These are phyloP conservation scores for Moesziomyces sp. DNA, from an alignment of 1,284 basidiomycete genomes.

Conservation along the genomic window DNA sequence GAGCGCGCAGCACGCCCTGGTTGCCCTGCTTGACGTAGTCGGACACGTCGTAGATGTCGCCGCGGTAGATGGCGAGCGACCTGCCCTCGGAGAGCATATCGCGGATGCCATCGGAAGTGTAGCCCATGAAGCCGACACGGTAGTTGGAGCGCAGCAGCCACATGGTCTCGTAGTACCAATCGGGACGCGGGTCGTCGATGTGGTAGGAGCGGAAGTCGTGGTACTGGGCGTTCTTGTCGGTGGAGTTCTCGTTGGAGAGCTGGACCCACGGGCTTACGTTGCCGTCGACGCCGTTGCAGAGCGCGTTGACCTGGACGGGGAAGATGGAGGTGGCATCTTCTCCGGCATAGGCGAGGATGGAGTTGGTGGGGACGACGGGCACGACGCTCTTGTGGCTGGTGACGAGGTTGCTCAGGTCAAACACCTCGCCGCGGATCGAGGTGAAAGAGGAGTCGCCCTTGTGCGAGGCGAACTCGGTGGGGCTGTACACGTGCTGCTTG, in stretches of 20 bases:
- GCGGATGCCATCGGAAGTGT: constrained; percentile 81
- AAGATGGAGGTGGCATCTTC: constrained; percentile 81
- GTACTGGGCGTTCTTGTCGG: constrained; percentile 80
- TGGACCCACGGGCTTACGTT: constrained; percentile 85
- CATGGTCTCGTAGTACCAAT: constrained; percentile 93
- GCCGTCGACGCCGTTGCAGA: constrained; percentile 88
- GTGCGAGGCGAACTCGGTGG: constrained; percentile 79
- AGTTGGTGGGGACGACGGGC: constrained; percentile 78
- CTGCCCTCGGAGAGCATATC: constrained; percentile 75
- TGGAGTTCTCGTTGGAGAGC: constrained; percentile 81
- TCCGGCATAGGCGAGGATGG: constrained; percentile 86
- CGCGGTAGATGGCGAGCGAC: constrained; percentile 83
- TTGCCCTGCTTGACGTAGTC: constrained; percentile 73
- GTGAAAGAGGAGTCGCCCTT: constrained; percentile 80
- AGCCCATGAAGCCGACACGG: constrained; percentile 89
- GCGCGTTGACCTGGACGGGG: constrained; percentile 94
- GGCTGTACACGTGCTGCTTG: constrained; percentile 88
- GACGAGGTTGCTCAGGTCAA: constrained; percentile 74
- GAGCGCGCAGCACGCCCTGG: constrained; percentile 71
- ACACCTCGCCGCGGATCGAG: constrained; percentile 90
- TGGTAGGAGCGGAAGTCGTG: constrained; percentile 84
- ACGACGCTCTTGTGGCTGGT: constrained; percentile 76
- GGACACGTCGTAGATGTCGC: constrained; percentile 87
- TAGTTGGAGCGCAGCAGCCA: constrained; percentile 81
- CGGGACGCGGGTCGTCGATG: constrained; percentile 88